Evolutionary conservation across 2,329 filamentous ascomycete species (phyloP).

Genomic region (Fusarium denticulatum): DNA sequence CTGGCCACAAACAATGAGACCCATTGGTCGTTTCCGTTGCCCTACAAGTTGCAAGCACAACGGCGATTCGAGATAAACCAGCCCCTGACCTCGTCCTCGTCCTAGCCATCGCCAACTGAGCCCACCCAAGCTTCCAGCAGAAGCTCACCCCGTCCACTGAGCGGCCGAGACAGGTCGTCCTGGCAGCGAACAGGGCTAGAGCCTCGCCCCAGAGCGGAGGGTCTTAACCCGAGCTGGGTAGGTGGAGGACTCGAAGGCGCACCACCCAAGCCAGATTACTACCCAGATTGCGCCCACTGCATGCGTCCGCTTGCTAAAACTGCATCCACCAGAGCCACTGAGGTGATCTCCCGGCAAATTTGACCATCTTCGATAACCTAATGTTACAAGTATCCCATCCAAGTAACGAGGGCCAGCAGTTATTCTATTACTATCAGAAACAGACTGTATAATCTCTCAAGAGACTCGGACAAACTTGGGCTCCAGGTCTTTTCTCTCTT

Average conservation of each 20-base stretch:
- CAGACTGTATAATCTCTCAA: neutral
- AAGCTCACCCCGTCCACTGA: slow-evolving; percentile 31
- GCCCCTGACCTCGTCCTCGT: slow-evolving; percentile 30
- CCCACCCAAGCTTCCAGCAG: slow-evolving; percentile 32
- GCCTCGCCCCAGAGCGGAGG: slow-evolving; percentile 35
- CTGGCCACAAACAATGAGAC: neutral
- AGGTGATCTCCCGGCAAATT: slow-evolving; percentile 40
- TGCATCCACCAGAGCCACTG: slow-evolving; percentile 34
- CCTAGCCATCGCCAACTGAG: slow-evolving; percentile 24
- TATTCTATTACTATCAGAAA: neutral
- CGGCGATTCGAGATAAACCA: slow-evolving; percentile 24
- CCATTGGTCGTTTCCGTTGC: neutral
- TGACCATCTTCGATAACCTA: slow-evolving; percentile 7
- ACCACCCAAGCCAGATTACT: slow-evolving; percentile 36
- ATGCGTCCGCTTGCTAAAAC: slow-evolving; percentile 26
- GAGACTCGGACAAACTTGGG: neutral
- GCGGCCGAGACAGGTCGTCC: slow-evolving; percentile 29
- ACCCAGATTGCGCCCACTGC: slow-evolving; percentile 32
- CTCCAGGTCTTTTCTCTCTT: neutral
- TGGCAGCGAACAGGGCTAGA: slow-evolving; percentile 36
- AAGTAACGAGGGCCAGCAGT: slow-evolving; percentile 1
- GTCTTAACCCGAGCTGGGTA: slow-evolving; percentile 36
- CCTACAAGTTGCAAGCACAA: slow-evolving; percentile 18
- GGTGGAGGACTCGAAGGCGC: slow-evolving; percentile 35
- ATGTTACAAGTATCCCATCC: neutral